Conservation (phyloP, 2,329 filamentous ascomycete genomes). For the Shiraia bambusicola region DNA sequence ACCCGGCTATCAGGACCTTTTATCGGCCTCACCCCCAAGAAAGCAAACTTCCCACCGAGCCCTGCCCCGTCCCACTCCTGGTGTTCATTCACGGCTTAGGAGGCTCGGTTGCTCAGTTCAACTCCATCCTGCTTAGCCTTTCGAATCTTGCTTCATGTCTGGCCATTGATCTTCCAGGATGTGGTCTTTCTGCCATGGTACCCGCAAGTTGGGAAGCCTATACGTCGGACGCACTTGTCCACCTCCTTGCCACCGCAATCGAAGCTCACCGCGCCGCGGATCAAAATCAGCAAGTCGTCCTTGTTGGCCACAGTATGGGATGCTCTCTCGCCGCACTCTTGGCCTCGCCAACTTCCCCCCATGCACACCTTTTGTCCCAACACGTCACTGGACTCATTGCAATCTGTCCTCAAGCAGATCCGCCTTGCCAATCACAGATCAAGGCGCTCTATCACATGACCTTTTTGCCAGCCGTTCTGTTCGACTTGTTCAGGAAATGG, state of each 20-base stretch:
- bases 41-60: slow-evolving; percentile 73
- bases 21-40: slow-evolving; percentile 79
- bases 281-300: slow-evolving; percentile 68
- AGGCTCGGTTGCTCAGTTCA: slow-evolving; percentile 88
- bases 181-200: slow-evolving; percentile 75
- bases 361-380: slow-evolving; percentile 57
- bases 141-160: slow-evolving; percentile 81
- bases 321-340: slow-evolving; percentile 75
- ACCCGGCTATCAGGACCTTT: slow-evolving; percentile 78
- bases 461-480: slow-evolving; percentile 69
- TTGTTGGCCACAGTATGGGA: slow-evolving; percentile 90
- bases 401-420: slow-evolving; percentile 74
- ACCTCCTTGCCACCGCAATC: slow-evolving; percentile 74
- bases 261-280: slow-evolving; percentile 68
- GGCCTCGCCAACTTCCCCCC: slow-evolving; percentile 60
- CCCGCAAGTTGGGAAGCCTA: slow-evolving; percentile 77
- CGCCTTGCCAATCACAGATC: slow-evolving; percentile 58
- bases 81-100: slow-evolving; percentile 93
- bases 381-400: slow-evolving; percentile 75
- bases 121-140: slow-evolving; percentile 76
- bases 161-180: slow-evolving; percentile 87
- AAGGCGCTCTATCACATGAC: slow-evolving; percentile 59
- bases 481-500: slow-evolving; percentile 74
- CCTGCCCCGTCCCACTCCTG: slow-evolving; percentile 75
- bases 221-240: slow-evolving; percentile 70